Conservation (phyloP, 164 flowering plant species). For the Annona squamosa region DNA sequence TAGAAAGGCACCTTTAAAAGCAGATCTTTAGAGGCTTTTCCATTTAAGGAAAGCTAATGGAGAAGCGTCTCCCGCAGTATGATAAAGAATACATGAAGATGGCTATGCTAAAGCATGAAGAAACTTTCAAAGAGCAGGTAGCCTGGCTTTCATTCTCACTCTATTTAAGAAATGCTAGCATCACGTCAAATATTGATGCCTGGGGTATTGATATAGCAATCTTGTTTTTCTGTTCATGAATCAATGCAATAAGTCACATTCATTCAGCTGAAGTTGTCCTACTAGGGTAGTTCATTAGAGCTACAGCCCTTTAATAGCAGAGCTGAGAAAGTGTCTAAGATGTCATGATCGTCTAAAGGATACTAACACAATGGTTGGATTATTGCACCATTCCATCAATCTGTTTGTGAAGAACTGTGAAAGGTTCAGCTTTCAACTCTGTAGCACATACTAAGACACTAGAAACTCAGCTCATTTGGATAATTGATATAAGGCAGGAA, state of each 20-base stretch:
- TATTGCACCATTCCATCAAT: background rate
- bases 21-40: background rate
- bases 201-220: background rate
- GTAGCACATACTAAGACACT: background rate
- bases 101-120: slow-evolving; percentile 78
- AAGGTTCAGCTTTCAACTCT: background rate
- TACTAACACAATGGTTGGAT: background rate
- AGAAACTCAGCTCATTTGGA: background rate
- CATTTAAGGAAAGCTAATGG: slow-evolving; percentile 28
- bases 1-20: background rate
- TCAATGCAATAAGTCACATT: background rate
- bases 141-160: background rate
- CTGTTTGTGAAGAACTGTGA: background rate
- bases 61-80: slow-evolving; percentile 33
- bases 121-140: slow-evolving; percentile 86
- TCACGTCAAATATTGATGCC: background rate
- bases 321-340: background rate
- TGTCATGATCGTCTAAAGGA: too few relatives aligned
- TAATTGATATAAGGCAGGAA: background rate
- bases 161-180: background rate
- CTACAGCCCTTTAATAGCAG: background rate
- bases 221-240: background rate
- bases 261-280: background rate
- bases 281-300: background rate
- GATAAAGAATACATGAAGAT: slow-evolving; percentile 61